Conservation (phyloP, 83 land plant species). For the Thuja plicata region DNA sequence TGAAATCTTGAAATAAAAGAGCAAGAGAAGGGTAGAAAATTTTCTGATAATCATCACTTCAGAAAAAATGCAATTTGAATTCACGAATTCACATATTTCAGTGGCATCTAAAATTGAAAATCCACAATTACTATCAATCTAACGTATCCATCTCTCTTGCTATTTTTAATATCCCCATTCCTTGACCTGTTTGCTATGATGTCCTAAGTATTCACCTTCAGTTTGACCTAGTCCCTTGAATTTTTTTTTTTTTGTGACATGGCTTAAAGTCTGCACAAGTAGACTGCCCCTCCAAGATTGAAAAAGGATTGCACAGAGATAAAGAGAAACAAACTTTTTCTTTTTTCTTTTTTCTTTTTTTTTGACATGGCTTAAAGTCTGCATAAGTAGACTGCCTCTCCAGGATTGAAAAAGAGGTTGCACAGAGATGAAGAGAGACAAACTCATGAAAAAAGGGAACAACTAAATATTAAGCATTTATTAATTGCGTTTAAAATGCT, state of each 20-base stretch:
- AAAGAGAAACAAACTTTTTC: too few species aligned
- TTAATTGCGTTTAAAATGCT: too few species aligned
- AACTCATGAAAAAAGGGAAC: too few species aligned
- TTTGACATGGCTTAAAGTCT: background rate
- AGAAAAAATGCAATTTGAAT: background rate
- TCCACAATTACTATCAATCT: background rate
- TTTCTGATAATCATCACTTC: background rate
- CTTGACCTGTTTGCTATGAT: background rate
- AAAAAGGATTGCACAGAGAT: background rate
- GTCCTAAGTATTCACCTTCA: background rate
- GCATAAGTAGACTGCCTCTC: background rate
- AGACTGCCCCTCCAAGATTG: background rate
- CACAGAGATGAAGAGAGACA: background rate
- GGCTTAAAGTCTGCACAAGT: slow-evolving; percentile 4
- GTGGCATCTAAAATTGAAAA: background rate
- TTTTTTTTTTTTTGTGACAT: background rate
- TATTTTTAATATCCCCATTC: background rate
- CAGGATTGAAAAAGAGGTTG: background rate
- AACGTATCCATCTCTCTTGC: background rate
- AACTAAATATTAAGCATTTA: too few species aligned
- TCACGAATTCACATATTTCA: background rate
- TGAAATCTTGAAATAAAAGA: background rate
- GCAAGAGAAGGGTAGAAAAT: background rate
- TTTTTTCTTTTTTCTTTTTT: too few species aligned
- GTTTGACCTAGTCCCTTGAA: background rate